Conservation (phyloP, 129 eudicot species). For the Centaurea solstitialis region DNA sequence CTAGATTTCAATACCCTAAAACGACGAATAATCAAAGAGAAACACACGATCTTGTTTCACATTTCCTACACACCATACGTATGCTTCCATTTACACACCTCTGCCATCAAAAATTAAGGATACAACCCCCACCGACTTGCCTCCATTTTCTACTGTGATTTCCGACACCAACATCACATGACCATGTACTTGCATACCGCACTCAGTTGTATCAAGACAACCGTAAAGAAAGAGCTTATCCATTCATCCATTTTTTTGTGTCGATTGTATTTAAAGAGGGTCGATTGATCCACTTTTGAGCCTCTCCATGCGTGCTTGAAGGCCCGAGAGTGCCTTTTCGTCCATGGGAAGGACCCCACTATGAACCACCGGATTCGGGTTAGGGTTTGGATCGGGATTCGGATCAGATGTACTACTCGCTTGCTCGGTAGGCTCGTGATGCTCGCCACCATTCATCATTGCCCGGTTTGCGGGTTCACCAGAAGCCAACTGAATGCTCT, state of each 20-base stretch:
- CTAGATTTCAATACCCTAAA: constrained; percentile 15
- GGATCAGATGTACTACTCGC: not conserved
- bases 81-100: constrained; percentile 24
- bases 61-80: constrained; percentile 20
- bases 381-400: constrained; percentile 7
- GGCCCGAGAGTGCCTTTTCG: constrained; percentile 92
- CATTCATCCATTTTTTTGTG: not conserved
- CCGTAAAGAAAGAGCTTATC: not conserved
- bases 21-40: not conserved
- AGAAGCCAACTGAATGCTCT: constrained; percentile 82
- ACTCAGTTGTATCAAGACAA: not conserved
- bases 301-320: constrained; percentile 99
- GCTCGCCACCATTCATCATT: constrained; percentile 53
- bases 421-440: constrained; percentile 48
- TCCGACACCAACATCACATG: not conserved
- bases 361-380: constrained; percentile 32
- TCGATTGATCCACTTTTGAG: constrained; percentile 92
- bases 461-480: constrained; percentile 61
- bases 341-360: constrained; percentile 93
- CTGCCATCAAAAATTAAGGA: constrained; percentile 18
- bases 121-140: constrained; percentile 15
- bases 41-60: not conserved
- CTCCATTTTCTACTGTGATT: constrained; percentile 1
- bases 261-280: constrained; percentile 37
- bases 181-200: not conserved